Conservation (phyloP, 495 filamentous ascomycete genomes). For the Immersiella caudata region DNA sequence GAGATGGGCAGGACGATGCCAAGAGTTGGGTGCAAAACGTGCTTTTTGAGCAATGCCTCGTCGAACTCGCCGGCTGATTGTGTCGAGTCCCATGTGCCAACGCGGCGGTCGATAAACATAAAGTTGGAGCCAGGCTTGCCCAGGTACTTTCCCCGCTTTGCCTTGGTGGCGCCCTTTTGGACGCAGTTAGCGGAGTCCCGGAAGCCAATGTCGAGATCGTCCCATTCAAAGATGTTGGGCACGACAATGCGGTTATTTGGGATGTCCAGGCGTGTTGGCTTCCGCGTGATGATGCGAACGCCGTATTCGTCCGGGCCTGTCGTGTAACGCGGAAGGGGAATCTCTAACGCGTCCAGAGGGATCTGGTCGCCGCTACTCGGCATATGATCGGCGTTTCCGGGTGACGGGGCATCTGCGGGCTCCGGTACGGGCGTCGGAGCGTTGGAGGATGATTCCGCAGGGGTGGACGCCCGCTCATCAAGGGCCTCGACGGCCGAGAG, state of each 20-base stretch:
- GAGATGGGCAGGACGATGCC: constrained; percentile 46
- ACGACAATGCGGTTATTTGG: constrained; percentile 51
- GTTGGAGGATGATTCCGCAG: constrained; percentile 41
- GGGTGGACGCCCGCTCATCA: constrained; percentile 34
- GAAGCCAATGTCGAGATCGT: constrained; percentile 52
- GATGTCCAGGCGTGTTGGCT: constrained; percentile 31
- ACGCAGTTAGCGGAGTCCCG: constrained; percentile 52
- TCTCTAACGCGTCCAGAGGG: constrained; percentile 29
- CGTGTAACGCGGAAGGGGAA: constrained; percentile 45
- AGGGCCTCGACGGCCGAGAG: constrained; percentile 46
- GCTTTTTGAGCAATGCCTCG: constrained; percentile 43
- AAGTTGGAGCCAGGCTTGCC: constrained; percentile 45
- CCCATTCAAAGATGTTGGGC: constrained; percentile 42
- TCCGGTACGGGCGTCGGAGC: constrained; percentile 41
- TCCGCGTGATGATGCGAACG: constrained; percentile 41
- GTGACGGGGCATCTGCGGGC: constrained; percentile 26
- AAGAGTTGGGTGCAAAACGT: constrained; percentile 46
- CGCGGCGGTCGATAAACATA: constrained; percentile 47
- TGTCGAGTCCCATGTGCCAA: constrained; percentile 47
- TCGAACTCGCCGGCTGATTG: constrained; percentile 46
- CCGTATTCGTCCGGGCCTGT: constrained; percentile 45
- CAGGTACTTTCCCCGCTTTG: constrained; percentile 44
- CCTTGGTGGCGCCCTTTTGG: constrained; percentile 43
- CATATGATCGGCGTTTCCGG: constrained; percentile 22
- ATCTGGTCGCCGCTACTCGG: constrained; percentile 25